Conservation (phyloP, 306 rosid genomes). For the Malus sieversii region DNA sequence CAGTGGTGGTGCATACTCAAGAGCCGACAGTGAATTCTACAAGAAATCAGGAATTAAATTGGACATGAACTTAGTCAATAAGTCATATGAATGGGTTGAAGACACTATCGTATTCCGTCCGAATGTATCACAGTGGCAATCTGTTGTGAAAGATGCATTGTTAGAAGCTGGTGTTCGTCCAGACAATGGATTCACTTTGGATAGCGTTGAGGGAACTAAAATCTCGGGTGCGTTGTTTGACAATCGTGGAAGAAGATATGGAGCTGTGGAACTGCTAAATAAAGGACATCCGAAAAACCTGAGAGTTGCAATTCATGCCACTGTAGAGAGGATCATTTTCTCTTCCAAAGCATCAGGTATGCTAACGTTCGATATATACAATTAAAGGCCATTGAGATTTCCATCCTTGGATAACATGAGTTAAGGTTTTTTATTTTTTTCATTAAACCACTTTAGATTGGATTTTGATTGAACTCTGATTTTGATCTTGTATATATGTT, state of each 20-base stretch:
- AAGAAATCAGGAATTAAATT: neutral
- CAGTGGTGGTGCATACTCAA: conserved; percentile 12
- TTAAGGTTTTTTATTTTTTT: too few species aligned
- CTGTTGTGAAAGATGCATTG: neutral
- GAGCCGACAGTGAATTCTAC: conserved; percentile 9
- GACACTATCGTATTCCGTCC: neutral
- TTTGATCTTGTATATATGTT: too few species aligned
- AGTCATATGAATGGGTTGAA: conserved; percentile 24
- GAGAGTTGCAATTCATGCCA: neutral
- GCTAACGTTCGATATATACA: too few species aligned
- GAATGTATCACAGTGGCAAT: neutral
- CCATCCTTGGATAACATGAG: too few species aligned
- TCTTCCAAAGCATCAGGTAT: too few species aligned
- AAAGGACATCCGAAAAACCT: neutral
- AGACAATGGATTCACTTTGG: conserved; percentile 10
- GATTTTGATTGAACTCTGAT: too few species aligned
- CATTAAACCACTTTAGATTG: too few species aligned
- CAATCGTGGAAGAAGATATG: conserved; percentile 8
- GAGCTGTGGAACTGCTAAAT: conserved; percentile 26
- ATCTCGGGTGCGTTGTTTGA: conserved; percentile 8
- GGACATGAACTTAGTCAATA: conserved; percentile 16
- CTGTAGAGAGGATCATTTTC: too few species aligned
- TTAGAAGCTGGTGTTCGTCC: conserved; percentile 5
- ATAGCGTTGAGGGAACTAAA: conserved; percentile 12
- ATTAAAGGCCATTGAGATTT: too few species aligned